These are phyloP conservation scores for Adenanthera pavonina DNA, from an alignment of 306 rosid species.

Conservation along the genomic window DNA sequence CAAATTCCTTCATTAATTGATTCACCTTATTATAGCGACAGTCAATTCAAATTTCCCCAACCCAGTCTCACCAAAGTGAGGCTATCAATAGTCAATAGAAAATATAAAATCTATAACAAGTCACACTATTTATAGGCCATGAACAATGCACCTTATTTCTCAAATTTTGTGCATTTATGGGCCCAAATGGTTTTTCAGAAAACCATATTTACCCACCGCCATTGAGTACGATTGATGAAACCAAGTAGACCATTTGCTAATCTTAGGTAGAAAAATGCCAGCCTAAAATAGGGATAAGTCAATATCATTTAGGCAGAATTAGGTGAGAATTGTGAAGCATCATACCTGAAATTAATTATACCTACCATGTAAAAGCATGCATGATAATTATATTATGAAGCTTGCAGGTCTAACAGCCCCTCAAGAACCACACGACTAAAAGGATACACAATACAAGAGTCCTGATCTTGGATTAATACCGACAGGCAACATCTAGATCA, in stretches of 20 bases:
- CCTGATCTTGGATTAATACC: neutral
- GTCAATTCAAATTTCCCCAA: conserved; percentile 22
- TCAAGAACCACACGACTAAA: neutral
- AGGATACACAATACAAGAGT: neutral
- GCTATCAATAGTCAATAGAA: neutral
- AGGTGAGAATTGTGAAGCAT: neutral
- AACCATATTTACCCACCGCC: neutral
- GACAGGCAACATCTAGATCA: neutral
- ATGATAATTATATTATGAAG: neutral
- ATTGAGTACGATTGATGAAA: neutral
- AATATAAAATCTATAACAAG: neutral
- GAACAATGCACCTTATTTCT: neutral
- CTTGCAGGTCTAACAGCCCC: neutral
- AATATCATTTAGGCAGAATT: neutral
- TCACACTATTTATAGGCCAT: neutral
- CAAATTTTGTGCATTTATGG: neutral
- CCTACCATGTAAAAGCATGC: neutral
- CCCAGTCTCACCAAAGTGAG: neutral
- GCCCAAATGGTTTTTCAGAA: neutral
- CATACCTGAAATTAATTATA: neutral
- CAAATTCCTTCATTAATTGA: neutral
- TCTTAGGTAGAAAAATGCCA: neutral
- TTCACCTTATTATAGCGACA: neutral
- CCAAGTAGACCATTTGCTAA: neutral
- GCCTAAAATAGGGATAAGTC: neutral